A percentile compares a stretch with the other conserved stretches of the same genome.
Conservation (phyloP, 345 rosid species). For the Arabis alpina region DNA sequence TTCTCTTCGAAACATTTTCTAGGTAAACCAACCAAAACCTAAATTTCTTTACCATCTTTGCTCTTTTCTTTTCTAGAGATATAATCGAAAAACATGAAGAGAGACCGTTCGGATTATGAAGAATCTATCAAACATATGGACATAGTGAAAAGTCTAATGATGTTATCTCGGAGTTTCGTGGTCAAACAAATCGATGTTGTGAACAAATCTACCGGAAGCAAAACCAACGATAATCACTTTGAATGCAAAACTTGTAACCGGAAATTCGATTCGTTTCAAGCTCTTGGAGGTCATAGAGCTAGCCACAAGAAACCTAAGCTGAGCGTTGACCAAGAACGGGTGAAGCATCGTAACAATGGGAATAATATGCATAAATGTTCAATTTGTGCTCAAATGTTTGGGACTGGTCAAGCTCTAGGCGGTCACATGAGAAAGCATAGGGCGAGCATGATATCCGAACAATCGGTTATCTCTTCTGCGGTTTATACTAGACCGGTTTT, state of each 20-base stretch:
- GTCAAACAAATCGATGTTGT: constrained; percentile 34
- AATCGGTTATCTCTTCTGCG: not conserved
- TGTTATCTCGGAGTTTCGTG: constrained; percentile 46
- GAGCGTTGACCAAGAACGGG: constrained; percentile 36
- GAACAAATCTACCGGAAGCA: constrained; percentile 21
- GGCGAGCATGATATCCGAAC: constrained; percentile 1
- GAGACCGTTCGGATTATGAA: constrained; percentile 43
- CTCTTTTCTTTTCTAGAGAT: constrained; percentile 16
- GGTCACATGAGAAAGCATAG: constrained; percentile 78
- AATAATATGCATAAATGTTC: constrained; percentile 55
- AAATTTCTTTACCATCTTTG: not conserved
- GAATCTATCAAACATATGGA: constrained; percentile 44
- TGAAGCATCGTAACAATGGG: constrained; percentile 20
- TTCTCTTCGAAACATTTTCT: not conserved
- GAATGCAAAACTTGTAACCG: constrained; percentile 76
- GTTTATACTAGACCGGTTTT: constrained; percentile 46
- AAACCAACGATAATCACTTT: constrained; percentile 30
- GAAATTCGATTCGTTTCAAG: constrained; percentile 67
- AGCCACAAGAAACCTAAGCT: constrained; percentile 66
- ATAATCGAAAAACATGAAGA: constrained; percentile 44
- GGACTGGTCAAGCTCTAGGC: constrained; percentile 71
- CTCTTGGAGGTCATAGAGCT: constrained; percentile 76
- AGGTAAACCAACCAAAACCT: constrained; percentile 21
- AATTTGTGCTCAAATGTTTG: constrained; percentile 57
- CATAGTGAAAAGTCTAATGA: constrained; percentile 48